These are phyloP conservation scores for Phaffomyces opuntiae DNA, from an alignment of 805 yeast species.

Conservation along the genomic window DNA sequence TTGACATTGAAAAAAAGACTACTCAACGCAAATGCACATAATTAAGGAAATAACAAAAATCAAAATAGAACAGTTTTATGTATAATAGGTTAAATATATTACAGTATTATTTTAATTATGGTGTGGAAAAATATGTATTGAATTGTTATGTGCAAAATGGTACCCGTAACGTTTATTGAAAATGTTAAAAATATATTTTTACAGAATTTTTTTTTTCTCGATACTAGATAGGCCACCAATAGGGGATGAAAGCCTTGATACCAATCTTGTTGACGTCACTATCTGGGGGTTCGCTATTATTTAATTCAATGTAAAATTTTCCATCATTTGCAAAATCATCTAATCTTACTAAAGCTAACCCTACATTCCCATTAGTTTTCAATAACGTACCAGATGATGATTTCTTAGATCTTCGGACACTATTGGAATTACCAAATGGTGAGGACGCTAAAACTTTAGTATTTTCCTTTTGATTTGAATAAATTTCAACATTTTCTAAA, in stretches of 20 bases:
- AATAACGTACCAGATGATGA: conserved; percentile 55
- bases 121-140: no score
- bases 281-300: conserved; percentile 6
- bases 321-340: conserved; percentile 35
- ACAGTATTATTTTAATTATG: no score
- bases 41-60: no score
- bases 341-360: conserved; percentile 54
- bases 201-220: no score
- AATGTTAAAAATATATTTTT: no score
- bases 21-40: conserved; percentile 9
- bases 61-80: no score
- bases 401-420: conserved; percentile 14
- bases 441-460: conserved; percentile 21
- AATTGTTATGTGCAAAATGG: no score
- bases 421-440: conserved; percentile 31
- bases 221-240: conserved; percentile 59
- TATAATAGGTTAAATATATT: no score
- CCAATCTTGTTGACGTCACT: conserved; percentile 24
- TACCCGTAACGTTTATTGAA: no score
- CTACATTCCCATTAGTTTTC: conserved; percentile 48
- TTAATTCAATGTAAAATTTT: conserved; percentile 25
- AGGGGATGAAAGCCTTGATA: conserved; percentile 52
- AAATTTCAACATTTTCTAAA: conserved; percentile 18
- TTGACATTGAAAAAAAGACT: conserved; percentile 53
- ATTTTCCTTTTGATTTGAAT: conserved; percentile 11